Evolutionary conservation across 306 rosid species (phyloP), one percentile per base, ranked within the genome.

Genomic region (Phaseolus lunatus): DNA sequence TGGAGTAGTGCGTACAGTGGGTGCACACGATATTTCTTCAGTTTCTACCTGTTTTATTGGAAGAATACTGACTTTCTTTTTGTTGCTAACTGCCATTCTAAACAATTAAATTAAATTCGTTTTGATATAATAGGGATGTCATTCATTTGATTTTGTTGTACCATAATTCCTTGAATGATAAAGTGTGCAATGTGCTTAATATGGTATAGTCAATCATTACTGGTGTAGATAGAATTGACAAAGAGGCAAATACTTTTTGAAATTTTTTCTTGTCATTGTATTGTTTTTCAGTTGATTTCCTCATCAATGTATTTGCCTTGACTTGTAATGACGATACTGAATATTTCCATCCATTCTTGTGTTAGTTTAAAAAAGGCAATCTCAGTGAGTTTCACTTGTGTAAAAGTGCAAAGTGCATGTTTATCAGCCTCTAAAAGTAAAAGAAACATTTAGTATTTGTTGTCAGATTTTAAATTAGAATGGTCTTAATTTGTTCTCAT

Each of bases 21-120:
- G 91, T 58, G 85, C 91, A 47, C 93, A 92, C 82, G 79, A 92
- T 79, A 72, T 94, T 78, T 84, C 92, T 66, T 83, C 88, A 52
- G 84, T 85, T 81, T 84, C 92, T 59, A 52, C 80, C 74, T 19
- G 47, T 45, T 63, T 73, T 24, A 65, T 61, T 43, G 87, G 88
- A 73, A 88, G 88, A 84, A 61, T 81, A 53, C 63, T 85, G 67
- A 59, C 93, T 50, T 80, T 87, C 76, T 62, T 84, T 56, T 85
- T 91, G 67, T 72, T 88, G 72, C 48, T 81, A 78, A 79, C 68
- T 83, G 82, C 72, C 53, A 65, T 88, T 48, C 63, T 85, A 74
- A 87, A 86, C 70, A 45, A 29, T 75, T 80, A 80, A 47, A 39
- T 53, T 50, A 63, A 67, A 68, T 84, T 84, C 69, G 9, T 78